Base-by-base conservation (phyloP, 106 monocot genomes). In the Hemerocallis citrina region DNA sequence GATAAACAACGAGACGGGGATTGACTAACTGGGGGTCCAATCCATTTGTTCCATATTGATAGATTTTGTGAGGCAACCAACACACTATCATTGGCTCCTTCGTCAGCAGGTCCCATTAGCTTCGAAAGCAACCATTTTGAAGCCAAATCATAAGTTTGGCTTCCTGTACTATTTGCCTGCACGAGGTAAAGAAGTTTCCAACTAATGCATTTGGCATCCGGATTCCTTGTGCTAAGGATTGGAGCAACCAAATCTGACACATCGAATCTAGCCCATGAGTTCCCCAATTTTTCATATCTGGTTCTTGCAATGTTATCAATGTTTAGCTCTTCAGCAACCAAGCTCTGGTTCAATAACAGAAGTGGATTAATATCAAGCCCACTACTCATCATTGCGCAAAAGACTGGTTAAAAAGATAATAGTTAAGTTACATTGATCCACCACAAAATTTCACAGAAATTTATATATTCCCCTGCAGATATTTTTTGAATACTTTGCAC, bases 101-200 rank as follows among this genome's bases (percentile, higher is more conserved):
- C 61, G 30, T 22, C 57, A 57, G 37, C 57, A 57, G 37, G 24
- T 30, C 86, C 91, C 65, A 79, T 67, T 24, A 99, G 70, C 61
- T 99, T 99, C 34, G 72, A 71, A 8, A 51, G 68, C 63, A 92
- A 71, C 98, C 98, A 99, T 48, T 65, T 82, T n/a, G 65, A 75
- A 43, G 74, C 68, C 49, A 72, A 46, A 25, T 60, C 54, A 71
- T 82, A 19, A 7, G 57, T 21, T 60, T 72, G 64, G 38, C 44
- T 49, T 24, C 64, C 62, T 11, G 51, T 41, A 25, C 38, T 62
- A 57, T 43, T 42, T 30, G 38, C 55, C 28, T 73, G 79, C 33
- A 71, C 37, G 69, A 78, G 63, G 40, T 88, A 31, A 48, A 82
- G 62, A 52, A 88, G 62, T 57, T 99, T 99, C 88, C 92, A 99